Evolutionary conservation across 148 eudicot genomes (phyloP).

Genomic region (Rhododendron vialii): DNA sequence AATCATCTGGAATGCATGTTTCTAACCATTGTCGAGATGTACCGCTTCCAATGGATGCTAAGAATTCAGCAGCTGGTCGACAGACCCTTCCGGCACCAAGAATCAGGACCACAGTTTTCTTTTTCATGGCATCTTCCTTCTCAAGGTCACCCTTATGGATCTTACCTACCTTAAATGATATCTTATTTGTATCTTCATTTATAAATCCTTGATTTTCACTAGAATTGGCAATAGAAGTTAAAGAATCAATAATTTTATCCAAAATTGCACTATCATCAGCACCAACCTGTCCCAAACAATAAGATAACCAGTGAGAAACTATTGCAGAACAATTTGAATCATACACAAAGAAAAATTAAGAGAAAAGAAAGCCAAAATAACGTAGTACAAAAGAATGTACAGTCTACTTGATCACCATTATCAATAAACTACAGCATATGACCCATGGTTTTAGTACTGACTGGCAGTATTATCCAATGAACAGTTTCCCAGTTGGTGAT

Average conservation of each 20-base stretch:
- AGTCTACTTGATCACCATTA: neutral
- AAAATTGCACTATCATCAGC: slow-evolving; percentile 68
- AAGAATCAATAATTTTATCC: slow-evolving; percentile 74
- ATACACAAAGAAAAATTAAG: neutral
- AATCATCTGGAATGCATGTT: slow-evolving; percentile 32
- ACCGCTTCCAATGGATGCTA: slow-evolving; percentile 56
- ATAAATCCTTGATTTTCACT: slow-evolving; percentile 31
- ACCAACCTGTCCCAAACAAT: slow-evolving; percentile 56
- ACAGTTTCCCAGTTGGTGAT: neutral
- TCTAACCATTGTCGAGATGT: slow-evolving; percentile 45
- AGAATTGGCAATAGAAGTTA: slow-evolving; percentile 63
- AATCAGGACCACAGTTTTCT: slow-evolving; percentile 55
- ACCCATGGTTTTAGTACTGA: neutral
- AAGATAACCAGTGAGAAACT: slow-evolving; percentile 1
- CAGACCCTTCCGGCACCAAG: slow-evolving; percentile 99
- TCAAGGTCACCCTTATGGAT: slow-evolving; percentile 33
- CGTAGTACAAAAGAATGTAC: neutral
- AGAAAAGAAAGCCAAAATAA: neutral
- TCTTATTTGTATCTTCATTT: slow-evolving; percentile 36
- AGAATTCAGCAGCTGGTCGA: slow-evolving; percentile 84
- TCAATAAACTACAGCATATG: neutral
- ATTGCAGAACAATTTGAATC: neutral
- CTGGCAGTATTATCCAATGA: neutral
- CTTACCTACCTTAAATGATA: slow-evolving; percentile 58
- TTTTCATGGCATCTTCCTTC: slow-evolving; percentile 27